Base-by-base conservation (phyloP, 352 stramenopile genomes). In the Globisporangium viniferum region DNA sequence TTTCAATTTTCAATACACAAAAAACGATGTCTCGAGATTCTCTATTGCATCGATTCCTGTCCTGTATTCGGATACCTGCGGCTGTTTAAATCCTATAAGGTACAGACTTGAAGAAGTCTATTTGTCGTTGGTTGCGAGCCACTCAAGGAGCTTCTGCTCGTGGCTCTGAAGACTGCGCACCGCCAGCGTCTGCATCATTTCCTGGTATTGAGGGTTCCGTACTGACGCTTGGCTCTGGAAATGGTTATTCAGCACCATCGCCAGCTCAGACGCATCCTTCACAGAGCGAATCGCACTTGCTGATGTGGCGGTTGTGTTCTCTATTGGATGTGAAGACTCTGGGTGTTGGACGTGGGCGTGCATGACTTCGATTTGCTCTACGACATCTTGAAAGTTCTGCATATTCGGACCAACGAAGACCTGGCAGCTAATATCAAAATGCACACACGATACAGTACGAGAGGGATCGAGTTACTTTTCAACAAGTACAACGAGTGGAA, bases 391-490 rank as follows among this genome's bases (percentile, higher is more conserved):
- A 64, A 92, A 94, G 64, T 94, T 94, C 63, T 80, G 72, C 76
- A 90, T 87, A 71, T 91, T 66, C 4, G 86, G 86, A 14, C 86
- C 86, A 29, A 79, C 74, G 0, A 90, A 48, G n/a, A 94, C 86
- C 15, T 78, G 65, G 61, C 86, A 94, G 3, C 82, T 89, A 31
- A 18, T 55, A 54, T 22, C n/a, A 55, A 14, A 7, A 55, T 27
- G 27, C 12, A 31, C 49, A 33, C 36, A n/a, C n/a, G n/a, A n/a
- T n/a, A 31, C n/a, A 55, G 15, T 55, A 55, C 9, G 36, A 41
- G 36, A 3, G 36, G 36, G 36, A 41, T 41, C 14, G 10, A 41
- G 36, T 15, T 41, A 41, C 36, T 41, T 10, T 10, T 41, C 36
- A 15, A 41, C 10, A 12, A 41, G 36, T 41, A 41, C 4, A 41